A percentile compares a stretch with the other conserved stretches of the same genome.
phyloP scores from a whole-genome alignment of 306 rosid genomes.

The Castanospermum australe region DNA sequence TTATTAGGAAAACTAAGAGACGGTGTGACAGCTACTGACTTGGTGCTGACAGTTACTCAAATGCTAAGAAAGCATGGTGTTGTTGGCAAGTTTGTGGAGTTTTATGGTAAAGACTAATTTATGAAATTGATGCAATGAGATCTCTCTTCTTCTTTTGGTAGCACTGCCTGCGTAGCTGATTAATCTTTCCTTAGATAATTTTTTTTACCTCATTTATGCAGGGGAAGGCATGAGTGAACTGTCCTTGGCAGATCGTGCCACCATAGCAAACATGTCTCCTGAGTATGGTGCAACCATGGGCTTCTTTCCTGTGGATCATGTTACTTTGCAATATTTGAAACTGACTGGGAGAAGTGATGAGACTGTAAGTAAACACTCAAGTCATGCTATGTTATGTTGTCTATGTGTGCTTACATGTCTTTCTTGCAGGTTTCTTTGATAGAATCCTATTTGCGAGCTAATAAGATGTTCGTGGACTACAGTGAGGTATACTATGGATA shows the following conservation, averaged over 20 bases:
- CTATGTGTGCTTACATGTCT: conserved; percentile 42
- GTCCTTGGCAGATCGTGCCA: conserved; percentile 93
- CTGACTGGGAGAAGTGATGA: conserved; percentile 90
- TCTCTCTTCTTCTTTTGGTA: not conserved
- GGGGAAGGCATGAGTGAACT: conserved; percentile 94
- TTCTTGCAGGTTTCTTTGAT: conserved; percentile 71
- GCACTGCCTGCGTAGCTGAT: conserved; percentile 7
- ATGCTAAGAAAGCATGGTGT: conserved; percentile 96
- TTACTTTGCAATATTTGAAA: conserved; percentile 86
- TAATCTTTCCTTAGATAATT: conserved; percentile 25
- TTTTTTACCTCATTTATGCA: conserved; percentile 38
- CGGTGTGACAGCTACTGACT: conserved; percentile 96
- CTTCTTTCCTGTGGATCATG: conserved; percentile 96
- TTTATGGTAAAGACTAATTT: conserved; percentile 61
- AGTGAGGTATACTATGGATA: conserved; percentile 53
- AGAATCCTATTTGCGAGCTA: conserved; percentile 79
- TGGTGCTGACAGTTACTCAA: conserved; percentile 95
- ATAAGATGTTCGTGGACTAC: conserved; percentile 91
- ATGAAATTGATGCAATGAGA: not conserved
- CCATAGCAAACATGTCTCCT: conserved; percentile 96
- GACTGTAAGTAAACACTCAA: conserved; percentile 52
- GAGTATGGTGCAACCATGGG: conserved; percentile 99
- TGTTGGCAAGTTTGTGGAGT: conserved; percentile 96
- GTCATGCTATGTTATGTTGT: conserved; percentile 3
- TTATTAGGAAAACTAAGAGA: conserved; percentile 74